Conservation (phyloP, 306 rosid genomes). For the Vigna radiata region DNA sequence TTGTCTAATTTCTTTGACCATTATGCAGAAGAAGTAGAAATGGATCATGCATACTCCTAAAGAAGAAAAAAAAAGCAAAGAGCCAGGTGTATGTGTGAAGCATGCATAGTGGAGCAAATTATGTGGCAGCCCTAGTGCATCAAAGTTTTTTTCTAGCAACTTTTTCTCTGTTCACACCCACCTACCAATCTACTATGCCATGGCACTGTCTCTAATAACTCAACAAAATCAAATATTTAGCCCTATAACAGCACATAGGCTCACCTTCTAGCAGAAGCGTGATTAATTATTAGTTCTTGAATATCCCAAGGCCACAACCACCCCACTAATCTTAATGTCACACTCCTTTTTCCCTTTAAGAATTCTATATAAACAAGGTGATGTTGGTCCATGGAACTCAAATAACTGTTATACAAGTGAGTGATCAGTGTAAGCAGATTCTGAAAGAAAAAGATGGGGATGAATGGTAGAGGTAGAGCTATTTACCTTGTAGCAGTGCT, state of each 20-base stretch:
- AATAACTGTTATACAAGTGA: not conserved
- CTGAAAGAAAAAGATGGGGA: not conserved
- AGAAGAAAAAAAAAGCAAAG: not conserved
- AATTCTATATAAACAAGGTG: constrained; percentile 43
- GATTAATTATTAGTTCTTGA: constrained; percentile 37
- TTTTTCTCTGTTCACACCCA: constrained; percentile 52
- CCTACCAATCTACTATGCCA: constrained; percentile 43
- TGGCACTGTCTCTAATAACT: not conserved
- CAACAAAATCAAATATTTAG: constrained; percentile 3
- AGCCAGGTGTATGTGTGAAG: constrained; percentile 47
- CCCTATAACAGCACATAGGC: no score
- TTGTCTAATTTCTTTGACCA: not conserved
- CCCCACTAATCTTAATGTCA: constrained; percentile 53
- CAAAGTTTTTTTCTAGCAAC: constrained; percentile 18
- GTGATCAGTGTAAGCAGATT: not conserved
- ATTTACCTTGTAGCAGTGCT: constrained; percentile 7
- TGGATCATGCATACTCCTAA: not conserved
- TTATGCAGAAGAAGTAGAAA: not conserved
- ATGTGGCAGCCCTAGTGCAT: constrained; percentile 43
- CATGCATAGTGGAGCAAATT: constrained; percentile 53
- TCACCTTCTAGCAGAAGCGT: constrained; percentile 7
- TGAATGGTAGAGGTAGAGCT: constrained; percentile 29
- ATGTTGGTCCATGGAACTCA: constrained; percentile 17
- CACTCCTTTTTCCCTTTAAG: constrained; percentile 25
- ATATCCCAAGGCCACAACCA: constrained; percentile 53